Evolutionary conservation across 352 stramenopile genomes (phyloP), one percentile per base, ranked within the genome.

Genomic region (Globisporangium canariense): DNA sequence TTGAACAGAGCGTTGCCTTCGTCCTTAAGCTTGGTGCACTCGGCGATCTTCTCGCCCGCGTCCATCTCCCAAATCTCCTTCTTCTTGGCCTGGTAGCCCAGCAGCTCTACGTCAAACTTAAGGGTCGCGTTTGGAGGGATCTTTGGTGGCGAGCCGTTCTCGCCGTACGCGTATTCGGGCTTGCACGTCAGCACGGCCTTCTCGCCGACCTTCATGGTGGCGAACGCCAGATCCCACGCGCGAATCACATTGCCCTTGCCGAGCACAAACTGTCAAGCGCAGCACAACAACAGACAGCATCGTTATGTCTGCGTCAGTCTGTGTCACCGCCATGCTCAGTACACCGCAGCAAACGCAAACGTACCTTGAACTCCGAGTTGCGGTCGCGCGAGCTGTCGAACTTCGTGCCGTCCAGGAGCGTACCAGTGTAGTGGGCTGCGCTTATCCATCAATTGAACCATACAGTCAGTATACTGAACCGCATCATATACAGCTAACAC

Each of bases 21-120:
- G 6, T 90, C 79, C 66, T 98, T 98, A 32, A 98, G 72, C 67
- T 88, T 83, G 22, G 83, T 80, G 16, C 90, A 92, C 58, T 96
- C 87, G 11, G 74, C 76, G 41, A 98, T 83, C 68, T 94, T 96
- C 66, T 94, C 86, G 20, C 81, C 74, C 0, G 82, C 66, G 51
- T 88, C 79, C 85, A 96, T 94, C 62, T 98, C 91, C 91, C 91
- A 98, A 70, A 94, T 90, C 73, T 98, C 88, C 73, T 98, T 98
- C 41, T 93, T 89, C 76, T 98, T 98, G 56, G 97, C 90, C 57
- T 86, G 83, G 73, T 98, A 98, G 51, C 85, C 90, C 30, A 99
- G 69, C 53, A 99, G 73, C 77, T 99, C 96, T 9, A 99, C 94
- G 53, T 99, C 96, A 74, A 99, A 99, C 70, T 97, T 90, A 18